Evolutionary conservation across 495 filamentous ascomycete genomes (phyloP), one percentile per base, ranked within the genome.

Genomic region (Mytilinidion resinicola): DNA sequence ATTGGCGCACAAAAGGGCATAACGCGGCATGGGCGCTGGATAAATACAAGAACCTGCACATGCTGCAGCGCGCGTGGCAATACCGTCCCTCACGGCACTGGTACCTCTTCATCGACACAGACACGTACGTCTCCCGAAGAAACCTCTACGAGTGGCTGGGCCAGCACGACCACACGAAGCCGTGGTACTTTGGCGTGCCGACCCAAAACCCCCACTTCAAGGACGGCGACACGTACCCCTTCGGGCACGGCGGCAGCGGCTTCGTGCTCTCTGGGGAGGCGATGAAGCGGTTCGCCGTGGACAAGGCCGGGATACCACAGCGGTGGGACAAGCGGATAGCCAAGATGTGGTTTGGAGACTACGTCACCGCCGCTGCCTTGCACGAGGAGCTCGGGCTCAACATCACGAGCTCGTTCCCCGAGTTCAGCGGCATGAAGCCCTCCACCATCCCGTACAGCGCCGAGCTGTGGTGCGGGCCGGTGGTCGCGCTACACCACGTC

Each of bases 1-100:
- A 46, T n/a, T 46, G 42, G 42, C 42, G 42, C 9, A 46, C 42
- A 1, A 46, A 46, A 15, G 42, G 42, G 2, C 42, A 46, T 20
- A 46, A 46, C 20, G 55, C 44, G 17, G 46, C 46, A 49, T 58
- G 46, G 53, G 48, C 37, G 44, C 33, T 64, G 56, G 64, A 67
- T 36, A 67, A 67, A 51, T 64, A 63, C 48, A 67, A 64, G 42
- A 14, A 20, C 12, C 39, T 67, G 43, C 60, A 54, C n/a, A 64
- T 61, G 57, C 25, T 67, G 19, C 48, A 61, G 35, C 34, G 44
- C 17, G 44, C 64, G 6, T 66, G 56, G 60, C 55, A 56, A 15
- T 30, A 56, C 11, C 11, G 20, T 6, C 60, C 63, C 15, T 44
- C 61, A 8, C 39, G 33, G 51, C 15, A 46, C 10, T 67, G 61